A percentile compares a stretch with the other conserved stretches of the same genome.
Evolutionary conservation across 768 basidiomycete genomes (phyloP).

Genomic region (Stropharia rugosoannulata): DNA sequence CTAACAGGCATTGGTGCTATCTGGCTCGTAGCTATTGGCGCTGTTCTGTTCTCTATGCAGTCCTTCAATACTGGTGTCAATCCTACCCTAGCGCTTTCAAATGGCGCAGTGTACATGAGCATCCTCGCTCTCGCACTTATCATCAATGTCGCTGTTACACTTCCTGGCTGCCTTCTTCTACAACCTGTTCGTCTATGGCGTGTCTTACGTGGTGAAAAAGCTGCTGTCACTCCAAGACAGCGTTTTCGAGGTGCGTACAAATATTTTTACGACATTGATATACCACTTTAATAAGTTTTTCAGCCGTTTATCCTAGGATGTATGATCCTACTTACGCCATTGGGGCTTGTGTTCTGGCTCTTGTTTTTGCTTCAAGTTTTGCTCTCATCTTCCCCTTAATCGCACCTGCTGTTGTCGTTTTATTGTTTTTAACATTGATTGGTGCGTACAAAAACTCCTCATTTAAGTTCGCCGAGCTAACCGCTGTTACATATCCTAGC

Average conservation of each 20-base stretch:
- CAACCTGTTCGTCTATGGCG: slow-evolving; percentile 66
- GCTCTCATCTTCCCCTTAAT: slow-evolving; percentile 76
- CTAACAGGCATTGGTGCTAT: slow-evolving; percentile 52
- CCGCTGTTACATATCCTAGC: slow-evolving; percentile 37
- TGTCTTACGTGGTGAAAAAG: slow-evolving; percentile 52
- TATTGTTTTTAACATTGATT: slow-evolving; percentile 65
- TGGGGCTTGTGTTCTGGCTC: slow-evolving; percentile 62
- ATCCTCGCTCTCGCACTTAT: slow-evolving; percentile 57
- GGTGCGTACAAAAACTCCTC: slow-evolving; percentile 39
- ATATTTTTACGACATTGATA: slow-evolving; percentile 1
- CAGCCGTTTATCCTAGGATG: slow-evolving; percentile 68
- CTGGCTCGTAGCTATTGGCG: slow-evolving; percentile 66
- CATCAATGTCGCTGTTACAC: slow-evolving; percentile 63
- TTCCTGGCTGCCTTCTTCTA: slow-evolving; percentile 71
- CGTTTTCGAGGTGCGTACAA: slow-evolving; percentile 65
- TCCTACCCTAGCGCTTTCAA: slow-evolving; percentile 50
- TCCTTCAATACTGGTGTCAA: slow-evolving; percentile 45
- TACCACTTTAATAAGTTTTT: slow-evolving; percentile 7
- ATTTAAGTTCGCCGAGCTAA: neutral
- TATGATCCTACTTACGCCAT: slow-evolving; percentile 71
- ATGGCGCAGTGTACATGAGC: slow-evolving; percentile 73
- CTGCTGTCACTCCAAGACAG: slow-evolving; percentile 74
- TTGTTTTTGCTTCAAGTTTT: slow-evolving; percentile 74
- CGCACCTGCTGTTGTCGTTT: slow-evolving; percentile 63
- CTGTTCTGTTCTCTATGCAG: slow-evolving; percentile 66